Evolutionary conservation across 371 early-diverging fungal species (phyloP), one percentile per base, ranked within the genome.

Genomic region (Saksenaea oblongispora): DNA sequence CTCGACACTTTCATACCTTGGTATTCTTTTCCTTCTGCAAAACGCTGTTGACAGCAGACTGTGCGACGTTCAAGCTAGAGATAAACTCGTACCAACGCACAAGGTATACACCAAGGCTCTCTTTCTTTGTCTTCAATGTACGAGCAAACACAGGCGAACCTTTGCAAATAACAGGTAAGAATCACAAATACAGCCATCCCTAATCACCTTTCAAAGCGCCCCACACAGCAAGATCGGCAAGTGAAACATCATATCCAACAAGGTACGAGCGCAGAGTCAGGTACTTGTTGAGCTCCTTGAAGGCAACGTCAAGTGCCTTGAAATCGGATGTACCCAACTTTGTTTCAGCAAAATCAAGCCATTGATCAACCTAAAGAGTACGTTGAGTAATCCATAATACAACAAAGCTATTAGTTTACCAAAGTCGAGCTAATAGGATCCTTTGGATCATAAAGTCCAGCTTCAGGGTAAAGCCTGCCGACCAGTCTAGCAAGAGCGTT

Each of bases 221-320:
- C 95, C 95, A 98, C 59, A 93, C 68, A 18, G 87, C 89, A 44
- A 90, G 87, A 73, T 98, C 98, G 34, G 95, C 97, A 5, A 88
- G 79, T 1, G 94, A 82, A 56, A 83, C 66, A 44, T 83, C 71
- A 79, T 96, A 93, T 1, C 96, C 96, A 57, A 88, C 89, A 62
- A 95, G 66, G 72, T 86, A 95, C 37, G 93, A 89, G 51, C 96
- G 88, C 70, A 96, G 80, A 14, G 84, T 83, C 70, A 94, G 76
- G 68, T 90, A 89, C 67, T 87, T 86, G 83, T 94, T 88, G 35
- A 94, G 75, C 64, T 87, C 82, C 60, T 80, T 85, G 61, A 89
- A 84, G 26, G 86, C 85, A 24, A 67, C 80, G 56, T 88, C 87
- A 44, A 95, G 75, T 14, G 81, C 76, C 83, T 90, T 91, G 76